A percentile compares a stretch with the other conserved stretches of the same genome.
Conservation (phyloP, 73 alveolate species). For the Paramecium sexaurelia region DNA sequence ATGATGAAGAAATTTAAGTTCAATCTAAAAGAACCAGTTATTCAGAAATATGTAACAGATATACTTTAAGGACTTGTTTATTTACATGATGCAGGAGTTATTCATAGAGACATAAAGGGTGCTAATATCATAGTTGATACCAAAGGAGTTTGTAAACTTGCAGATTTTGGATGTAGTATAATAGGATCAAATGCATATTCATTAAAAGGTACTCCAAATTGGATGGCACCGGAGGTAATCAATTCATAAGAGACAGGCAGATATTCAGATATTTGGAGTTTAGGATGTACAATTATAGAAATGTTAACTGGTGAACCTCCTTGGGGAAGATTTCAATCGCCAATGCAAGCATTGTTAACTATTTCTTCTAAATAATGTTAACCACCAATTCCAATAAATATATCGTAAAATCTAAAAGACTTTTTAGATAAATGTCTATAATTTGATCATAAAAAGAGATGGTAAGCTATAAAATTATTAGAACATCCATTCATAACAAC, state of each 20-base stretch:
- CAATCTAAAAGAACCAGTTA: conserved; percentile 70
- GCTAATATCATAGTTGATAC: conserved; percentile 71
- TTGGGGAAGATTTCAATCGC: conserved; percentile 26
- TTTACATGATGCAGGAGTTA: conserved; percentile 62
- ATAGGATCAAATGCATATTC: conserved; percentile 14
- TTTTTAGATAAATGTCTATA: conserved; percentile 49
- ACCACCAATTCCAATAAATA: conserved; percentile 56
- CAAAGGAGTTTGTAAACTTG: conserved; percentile 69
- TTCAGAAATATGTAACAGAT: conserved; percentile 45
- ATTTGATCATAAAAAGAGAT: conserved; percentile 59
- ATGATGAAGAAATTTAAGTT: conserved; percentile 71
- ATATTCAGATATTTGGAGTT: conserved; percentile 66
- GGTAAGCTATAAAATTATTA: conserved; percentile 20
- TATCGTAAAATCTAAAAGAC: conserved; percentile 16
- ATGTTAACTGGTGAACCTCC: conserved; percentile 68
- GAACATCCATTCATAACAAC: background rate
- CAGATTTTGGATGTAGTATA: conserved; percentile 71
- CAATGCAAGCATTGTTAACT: background rate
- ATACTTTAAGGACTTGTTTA: conserved; percentile 62
- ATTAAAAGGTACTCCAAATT: conserved; percentile 80
- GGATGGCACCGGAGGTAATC: conserved; percentile 88
- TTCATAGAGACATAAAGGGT: conserved; percentile 72
- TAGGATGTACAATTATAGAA: conserved; percentile 65
- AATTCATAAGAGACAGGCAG: conserved; percentile 39
- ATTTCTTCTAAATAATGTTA: background rate